Evolutionary conservation across 345 rosid species (phyloP).

Genomic region (Brassica juncea): DNA sequence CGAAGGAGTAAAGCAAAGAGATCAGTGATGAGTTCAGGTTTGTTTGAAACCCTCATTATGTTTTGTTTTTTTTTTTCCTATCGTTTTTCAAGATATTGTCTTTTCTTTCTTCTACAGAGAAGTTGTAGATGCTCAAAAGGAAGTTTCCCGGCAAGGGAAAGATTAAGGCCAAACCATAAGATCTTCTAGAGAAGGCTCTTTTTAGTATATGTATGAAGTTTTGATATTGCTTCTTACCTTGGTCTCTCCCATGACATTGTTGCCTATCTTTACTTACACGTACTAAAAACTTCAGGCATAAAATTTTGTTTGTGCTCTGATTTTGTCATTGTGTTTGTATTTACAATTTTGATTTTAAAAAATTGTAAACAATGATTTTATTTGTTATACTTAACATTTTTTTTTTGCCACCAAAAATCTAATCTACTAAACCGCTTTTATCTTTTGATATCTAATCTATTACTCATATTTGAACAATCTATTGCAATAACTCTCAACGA

Average conservation of each 20-base stretch:
- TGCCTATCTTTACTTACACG: not conserved
- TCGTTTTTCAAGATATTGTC: not conserved
- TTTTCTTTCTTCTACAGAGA: constrained; percentile 51
- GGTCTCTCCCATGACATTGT: too few species aligned
- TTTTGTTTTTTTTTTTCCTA: not conserved
- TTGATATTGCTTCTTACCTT: constrained; percentile 20
- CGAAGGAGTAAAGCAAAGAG: constrained; percentile 78
- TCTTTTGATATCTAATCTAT: not conserved
- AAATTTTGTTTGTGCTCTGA: constrained; percentile 22
- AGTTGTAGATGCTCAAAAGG: constrained; percentile 70
- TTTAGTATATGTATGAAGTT: constrained; percentile 29
- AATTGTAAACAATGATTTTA: not conserved
- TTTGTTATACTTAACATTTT: not conserved
- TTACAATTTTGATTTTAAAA: not conserved
- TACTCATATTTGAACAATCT: not conserved
- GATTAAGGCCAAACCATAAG: constrained; percentile 26
- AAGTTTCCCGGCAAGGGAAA: constrained; percentile 56
- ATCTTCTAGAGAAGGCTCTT: not conserved
- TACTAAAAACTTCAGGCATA: not conserved
- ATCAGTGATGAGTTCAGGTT: constrained; percentile 75
- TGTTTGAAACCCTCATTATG: constrained; percentile 5
- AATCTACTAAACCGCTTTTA: not conserved
- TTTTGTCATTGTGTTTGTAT: constrained; percentile 2
- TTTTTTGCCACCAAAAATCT: not conserved
- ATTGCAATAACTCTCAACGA: too few species aligned